These are phyloP conservation scores for Didymella arachidicola DNA, from an alignment of 2,329 filamentous ascomycete genomes.

Conservation along the genomic window DNA sequence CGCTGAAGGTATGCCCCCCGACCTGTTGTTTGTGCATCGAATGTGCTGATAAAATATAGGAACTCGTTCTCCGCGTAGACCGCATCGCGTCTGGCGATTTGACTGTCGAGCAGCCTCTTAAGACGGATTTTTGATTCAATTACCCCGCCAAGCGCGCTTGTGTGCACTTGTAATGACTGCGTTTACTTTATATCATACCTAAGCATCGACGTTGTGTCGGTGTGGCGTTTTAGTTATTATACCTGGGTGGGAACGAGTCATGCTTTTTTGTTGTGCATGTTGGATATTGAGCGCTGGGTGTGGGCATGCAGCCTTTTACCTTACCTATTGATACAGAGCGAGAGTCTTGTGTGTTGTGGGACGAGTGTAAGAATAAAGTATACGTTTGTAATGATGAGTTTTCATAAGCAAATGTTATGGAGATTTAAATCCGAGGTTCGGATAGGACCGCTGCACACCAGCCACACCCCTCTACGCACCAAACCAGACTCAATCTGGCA, in stretches of 20 bases:
- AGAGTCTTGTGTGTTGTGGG: background rate
- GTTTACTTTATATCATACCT: constrained; percentile 7
- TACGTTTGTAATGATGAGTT: background rate
- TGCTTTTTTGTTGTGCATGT: constrained; percentile 4
- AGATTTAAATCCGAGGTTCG: background rate
- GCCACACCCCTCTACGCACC: background rate
- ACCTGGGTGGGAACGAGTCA: background rate
- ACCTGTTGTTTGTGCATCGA: background rate
- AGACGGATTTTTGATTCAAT: constrained; percentile 39
- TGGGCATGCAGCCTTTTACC: constrained; percentile 23
- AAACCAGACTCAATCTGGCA: background rate
- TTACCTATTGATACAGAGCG: constrained; percentile 25
- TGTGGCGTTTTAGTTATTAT: constrained; percentile 16
- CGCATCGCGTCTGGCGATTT: constrained; percentile 52
- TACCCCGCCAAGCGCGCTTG: background rate
- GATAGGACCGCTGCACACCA: background rate
- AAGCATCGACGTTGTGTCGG: background rate
- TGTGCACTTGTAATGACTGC: background rate
- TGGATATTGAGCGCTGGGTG: constrained; percentile 23
- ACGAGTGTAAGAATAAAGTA: background rate
- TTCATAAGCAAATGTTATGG: background rate
- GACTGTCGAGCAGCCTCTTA: constrained; percentile 44
- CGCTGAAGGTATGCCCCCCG: constrained; percentile 68
- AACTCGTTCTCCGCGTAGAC: constrained; percentile 53
- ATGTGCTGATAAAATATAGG: constrained; percentile 34